Percentiles rank a stretch among this genome's conserved stretches.
Evolutionary conservation across 2,329 filamentous ascomycete genomes (phyloP).

Genomic region (Talaromyces sp.): DNA sequence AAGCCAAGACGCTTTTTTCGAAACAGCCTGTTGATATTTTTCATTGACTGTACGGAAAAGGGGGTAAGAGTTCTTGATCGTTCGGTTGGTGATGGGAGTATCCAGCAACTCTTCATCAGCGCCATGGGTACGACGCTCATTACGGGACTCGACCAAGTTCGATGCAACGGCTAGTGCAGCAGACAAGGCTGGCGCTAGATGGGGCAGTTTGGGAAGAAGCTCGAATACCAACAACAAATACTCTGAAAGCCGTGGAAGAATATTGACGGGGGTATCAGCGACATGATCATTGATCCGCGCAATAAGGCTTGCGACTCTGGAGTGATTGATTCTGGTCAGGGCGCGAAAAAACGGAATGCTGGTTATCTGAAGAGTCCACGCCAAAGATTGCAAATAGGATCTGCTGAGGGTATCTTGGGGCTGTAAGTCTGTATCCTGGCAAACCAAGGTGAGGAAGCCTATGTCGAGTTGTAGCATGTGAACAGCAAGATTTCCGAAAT

Average conservation of each 20-base stretch:
- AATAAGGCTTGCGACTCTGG: conserved; percentile 22
- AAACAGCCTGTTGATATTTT: conserved; percentile 32
- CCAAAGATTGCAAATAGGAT: conserved; percentile 28
- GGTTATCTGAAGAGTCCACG: conserved; percentile 28
- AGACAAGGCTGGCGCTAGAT: conserved; percentile 19
- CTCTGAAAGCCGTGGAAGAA: conserved; percentile 22
- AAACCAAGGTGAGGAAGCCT: conserved; percentile 21
- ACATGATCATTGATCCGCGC: conserved; percentile 24
- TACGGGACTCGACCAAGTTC: conserved; percentile 24
- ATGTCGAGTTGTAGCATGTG: conserved; percentile 38
- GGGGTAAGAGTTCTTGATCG: conserved; percentile 20
- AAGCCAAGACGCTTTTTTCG: conserved; percentile 38
- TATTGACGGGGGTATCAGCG: conserved; percentile 20
- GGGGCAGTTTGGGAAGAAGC: conserved; percentile 24
- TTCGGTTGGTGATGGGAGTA: conserved; percentile 13
- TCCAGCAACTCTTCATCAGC: conserved; percentile 18
- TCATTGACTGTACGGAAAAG: conserved; percentile 28
- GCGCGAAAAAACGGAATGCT: conserved; percentile 32
- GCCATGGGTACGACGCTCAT: conserved; percentile 19
- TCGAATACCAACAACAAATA: conserved; percentile 22
- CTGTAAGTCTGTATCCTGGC: conserved; percentile 22
- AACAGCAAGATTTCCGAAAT: conserved; percentile 34
- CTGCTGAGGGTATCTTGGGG: conserved; percentile 25
- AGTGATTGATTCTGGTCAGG: conserved; percentile 24
- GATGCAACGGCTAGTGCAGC: conserved; percentile 19